These are phyloP conservation scores for Lipomyces starkeyi DNA, from an alignment of 805 yeast genomes.

Conservation along the genomic window DNA sequence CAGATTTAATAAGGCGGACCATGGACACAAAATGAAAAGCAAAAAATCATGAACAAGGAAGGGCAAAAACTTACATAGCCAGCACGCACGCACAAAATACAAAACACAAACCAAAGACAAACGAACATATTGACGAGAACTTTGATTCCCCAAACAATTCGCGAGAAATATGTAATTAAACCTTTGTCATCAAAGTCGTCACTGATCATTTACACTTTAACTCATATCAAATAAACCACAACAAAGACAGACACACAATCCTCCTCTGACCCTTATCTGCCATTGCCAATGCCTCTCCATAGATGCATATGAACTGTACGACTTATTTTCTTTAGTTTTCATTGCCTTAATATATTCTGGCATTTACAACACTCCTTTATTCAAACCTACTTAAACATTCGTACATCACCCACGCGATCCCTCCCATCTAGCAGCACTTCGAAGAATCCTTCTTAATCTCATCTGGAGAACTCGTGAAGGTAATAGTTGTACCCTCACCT, in stretches of 20 bases:
- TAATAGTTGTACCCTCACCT: conserved; percentile 86
- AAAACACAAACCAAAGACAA: neutral
- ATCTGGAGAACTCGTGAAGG: conserved; percentile 89
- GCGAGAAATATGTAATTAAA: neutral
- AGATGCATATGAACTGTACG: neutral
- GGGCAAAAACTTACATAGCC: neutral
- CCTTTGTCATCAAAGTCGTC: neutral
- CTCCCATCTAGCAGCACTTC: conserved; percentile 65
- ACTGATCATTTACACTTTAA: neutral
- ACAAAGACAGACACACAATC: neutral
- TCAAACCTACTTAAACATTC: conserved; percentile 6
- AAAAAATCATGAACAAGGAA: conserved; percentile 1
- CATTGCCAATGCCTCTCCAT: neutral
- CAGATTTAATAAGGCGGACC: neutral
- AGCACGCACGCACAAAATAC: neutral
- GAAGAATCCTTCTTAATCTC: conserved; percentile 52
- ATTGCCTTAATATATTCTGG: neutral
- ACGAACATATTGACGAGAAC: neutral
- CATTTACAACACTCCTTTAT: neutral
- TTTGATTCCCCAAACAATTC: neutral
- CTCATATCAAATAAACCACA: neutral
- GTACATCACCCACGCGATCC: neutral
- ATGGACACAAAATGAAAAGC: conserved; percentile 8
- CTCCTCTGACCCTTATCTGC: neutral
- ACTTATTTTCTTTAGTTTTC: neutral